Evolutionary conservation across 1,284 basidiomycete genomes (phyloP), one percentile per base, ranked within the genome.

Genomic region (Cutaneotrichosporon sp.): DNA sequence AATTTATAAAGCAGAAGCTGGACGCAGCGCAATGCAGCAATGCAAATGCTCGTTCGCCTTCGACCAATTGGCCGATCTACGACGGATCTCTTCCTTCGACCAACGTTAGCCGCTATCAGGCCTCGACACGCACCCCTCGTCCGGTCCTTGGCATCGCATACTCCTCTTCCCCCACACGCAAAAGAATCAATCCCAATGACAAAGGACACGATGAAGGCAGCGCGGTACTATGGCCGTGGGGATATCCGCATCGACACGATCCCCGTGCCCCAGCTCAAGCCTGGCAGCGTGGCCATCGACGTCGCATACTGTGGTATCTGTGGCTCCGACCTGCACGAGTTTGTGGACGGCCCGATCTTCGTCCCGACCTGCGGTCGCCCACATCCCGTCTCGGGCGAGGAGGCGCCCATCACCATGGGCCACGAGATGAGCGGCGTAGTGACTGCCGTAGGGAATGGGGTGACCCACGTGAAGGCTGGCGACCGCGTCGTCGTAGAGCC

Each of bases 401-500:
- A 20, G 12, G 65, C 66, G 38, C 64, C 64, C 4, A 61, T 75
- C 55, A 65, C 63, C 22, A 55, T 75, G 37, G 74, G 74, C 4
- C 74, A 75, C 66, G 74, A 75, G 54, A 63, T 68, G 9, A 61
- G 62, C 5, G 73, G 73, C 7, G 59, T 62, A 19, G 60, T 75
- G 37, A 59, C 62, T 17, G 65, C 60, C 16, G 39, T 66, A 22
- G 64, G 64, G 17, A 50, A 54, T 55, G 52, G 59, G 50, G 55
- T 70, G 53, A 33, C 52, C 9, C 49, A 59, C 61, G 17, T 72
- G 27, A 54, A 58, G 19, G 63, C 74, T 16, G 74, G 74, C 19
- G 66, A 73, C 48, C 54, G 61, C 1, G 72, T 76, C 8, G 74
- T 72, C 8, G 66, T 76, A 20, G 75, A 76, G 59, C 68, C 75